Base-by-base conservation (phyloP, 805 yeast species). In the Candida broadrunensis region DNA sequence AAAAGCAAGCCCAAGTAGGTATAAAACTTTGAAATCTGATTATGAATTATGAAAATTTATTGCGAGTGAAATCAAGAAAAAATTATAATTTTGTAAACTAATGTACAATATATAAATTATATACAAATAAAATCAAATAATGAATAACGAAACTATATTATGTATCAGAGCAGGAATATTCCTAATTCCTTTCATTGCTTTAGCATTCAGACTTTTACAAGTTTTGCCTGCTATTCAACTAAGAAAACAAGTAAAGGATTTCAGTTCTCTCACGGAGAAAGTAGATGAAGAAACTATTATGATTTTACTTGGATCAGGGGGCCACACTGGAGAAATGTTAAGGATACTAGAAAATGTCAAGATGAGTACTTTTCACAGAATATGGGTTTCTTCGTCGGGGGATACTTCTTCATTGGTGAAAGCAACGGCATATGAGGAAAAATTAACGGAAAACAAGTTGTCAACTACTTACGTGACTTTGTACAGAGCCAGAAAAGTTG, bases 251-350 rank as follows among this genome's bases (percentile, higher is more conserved):
- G 14, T 15, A 5, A 29, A 29, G n/a, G 32, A 29, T 29, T 14
- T n/a, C n/a, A n/a, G n/a, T n/a, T n/a, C n/a, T n/a, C n/a, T n/a
- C n/a, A n/a, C n/a, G n/a, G n/a, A n/a, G 29, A 26, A 26, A 11
- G 9, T 29, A 5, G 9, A 29, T 14, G 32, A 13, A 14, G 7
- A 5, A 3, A 61, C 60, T 33, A 43, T 78, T 18, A 73, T 85
- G 75, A 67, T 85, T 0, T 71, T 88, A n/a, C 63, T 91, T 9
- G 98, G 98, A 0, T 88, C 97, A 0, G 99, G 99, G 1, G 98
- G 97, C 2, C 98, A 89, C 54, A 89, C 97, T 0, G 97, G 97
- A 1, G 97, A 91, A 60, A 88, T 91, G 95, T 59, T 90, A n/a
- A 67, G 90, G 19, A 67, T 91, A 14, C 57, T 88, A 8, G 45